A percentile compares a stretch with the other conserved stretches of the same genome.
phyloP scores from a whole-genome alignment of 2,329 filamentous ascomycete genomes.

The Alternaria hordeiaustralica region DNA sequence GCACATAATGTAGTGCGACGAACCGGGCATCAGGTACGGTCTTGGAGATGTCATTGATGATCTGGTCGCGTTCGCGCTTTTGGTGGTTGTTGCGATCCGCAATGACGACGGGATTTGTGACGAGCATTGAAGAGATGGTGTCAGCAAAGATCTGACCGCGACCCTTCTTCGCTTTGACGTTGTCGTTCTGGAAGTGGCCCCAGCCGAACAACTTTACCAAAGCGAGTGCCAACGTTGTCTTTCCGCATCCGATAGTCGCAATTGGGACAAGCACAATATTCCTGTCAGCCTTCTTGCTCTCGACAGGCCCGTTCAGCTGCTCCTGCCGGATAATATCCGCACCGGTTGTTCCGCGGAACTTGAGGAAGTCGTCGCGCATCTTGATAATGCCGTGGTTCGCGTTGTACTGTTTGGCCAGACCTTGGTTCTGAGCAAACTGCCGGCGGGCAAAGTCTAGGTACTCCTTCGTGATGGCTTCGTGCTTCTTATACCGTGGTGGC shows the following conservation, averaged over 20 bases:
- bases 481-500: constrained; percentile 81
- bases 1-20: constrained; percentile 87
- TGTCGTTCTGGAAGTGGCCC: constrained; percentile 96
- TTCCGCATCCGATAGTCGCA: constrained; percentile 93
- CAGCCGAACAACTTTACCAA: constrained; percentile 84
- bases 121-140: constrained; percentile 69
- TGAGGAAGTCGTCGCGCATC: constrained; percentile 85
- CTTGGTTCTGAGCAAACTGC: constrained; percentile 71
- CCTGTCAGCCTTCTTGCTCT: constrained; percentile 61
- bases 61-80: constrained; percentile 83
- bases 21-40: constrained; percentile 70
- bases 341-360: constrained; percentile 82
- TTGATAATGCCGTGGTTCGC: constrained; percentile 94
- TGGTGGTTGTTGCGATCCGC: constrained; percentile 96
- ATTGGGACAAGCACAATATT: constrained; percentile 88
- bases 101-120: constrained; percentile 74
- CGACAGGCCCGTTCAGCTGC: constrained; percentile 61
- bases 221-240: constrained; percentile 88
- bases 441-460: constrained; percentile 83
- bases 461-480: constrained; percentile 86
- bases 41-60: constrained; percentile 77
- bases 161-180: constrained; percentile 77
- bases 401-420: constrained; percentile 74
- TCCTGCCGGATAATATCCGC: constrained; percentile 85
- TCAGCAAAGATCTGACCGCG: constrained; percentile 81